Evolutionary conservation across 345 rosid species (phyloP).

Genomic region (Gossypium ekmanianum): DNA sequence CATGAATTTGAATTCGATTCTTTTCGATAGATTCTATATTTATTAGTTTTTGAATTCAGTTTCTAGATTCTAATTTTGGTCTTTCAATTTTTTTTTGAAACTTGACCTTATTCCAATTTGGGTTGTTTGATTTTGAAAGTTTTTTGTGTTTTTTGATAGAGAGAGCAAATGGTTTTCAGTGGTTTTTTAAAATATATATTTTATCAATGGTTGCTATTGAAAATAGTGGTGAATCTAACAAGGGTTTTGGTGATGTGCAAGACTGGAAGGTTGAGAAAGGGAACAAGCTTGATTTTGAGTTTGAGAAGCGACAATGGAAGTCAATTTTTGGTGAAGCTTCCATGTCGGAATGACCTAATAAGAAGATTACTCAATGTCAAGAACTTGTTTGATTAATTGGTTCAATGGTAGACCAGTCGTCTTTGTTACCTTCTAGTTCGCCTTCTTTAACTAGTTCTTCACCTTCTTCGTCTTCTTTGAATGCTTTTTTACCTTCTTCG

Average conservation of each 20-base stretch:
- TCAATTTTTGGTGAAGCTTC: slow-evolving; percentile 55
- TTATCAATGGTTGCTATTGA: slow-evolving; percentile 38
- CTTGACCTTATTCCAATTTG: slow-evolving; percentile 30
- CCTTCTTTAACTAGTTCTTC: slow-evolving; percentile 17
- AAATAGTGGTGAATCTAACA: slow-evolving; percentile 49
- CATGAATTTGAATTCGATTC: slow-evolving; percentile 41
- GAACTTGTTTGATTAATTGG: slow-evolving; percentile 24
- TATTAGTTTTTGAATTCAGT: slow-evolving; percentile 24
- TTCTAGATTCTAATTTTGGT: slow-evolving; percentile 27
- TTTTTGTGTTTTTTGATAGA: neutral
- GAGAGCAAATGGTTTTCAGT: slow-evolving; percentile 24
- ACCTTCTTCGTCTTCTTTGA: slow-evolving; percentile 17
- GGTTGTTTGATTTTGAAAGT: neutral
- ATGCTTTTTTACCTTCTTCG: slow-evolving; percentile 24
- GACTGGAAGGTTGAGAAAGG: slow-evolving; percentile 46
- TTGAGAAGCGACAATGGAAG: slow-evolving; percentile 48
- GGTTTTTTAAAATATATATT: neutral
- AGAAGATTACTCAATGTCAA: slow-evolving; percentile 58
- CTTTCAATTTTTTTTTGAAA: slow-evolving; percentile 6
- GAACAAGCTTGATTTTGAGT: slow-evolving; percentile 21
- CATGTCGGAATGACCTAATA: slow-evolving; percentile 48
- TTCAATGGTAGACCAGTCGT: slow-evolving; percentile 16
- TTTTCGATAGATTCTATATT: slow-evolving; percentile 37
- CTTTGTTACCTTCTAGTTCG: slow-evolving; percentile 10
- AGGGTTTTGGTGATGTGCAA: slow-evolving; percentile 31